phyloP scores from a whole-genome alignment of 768 basidiomycete genomes.

The Tephrocybe sp. region DNA sequence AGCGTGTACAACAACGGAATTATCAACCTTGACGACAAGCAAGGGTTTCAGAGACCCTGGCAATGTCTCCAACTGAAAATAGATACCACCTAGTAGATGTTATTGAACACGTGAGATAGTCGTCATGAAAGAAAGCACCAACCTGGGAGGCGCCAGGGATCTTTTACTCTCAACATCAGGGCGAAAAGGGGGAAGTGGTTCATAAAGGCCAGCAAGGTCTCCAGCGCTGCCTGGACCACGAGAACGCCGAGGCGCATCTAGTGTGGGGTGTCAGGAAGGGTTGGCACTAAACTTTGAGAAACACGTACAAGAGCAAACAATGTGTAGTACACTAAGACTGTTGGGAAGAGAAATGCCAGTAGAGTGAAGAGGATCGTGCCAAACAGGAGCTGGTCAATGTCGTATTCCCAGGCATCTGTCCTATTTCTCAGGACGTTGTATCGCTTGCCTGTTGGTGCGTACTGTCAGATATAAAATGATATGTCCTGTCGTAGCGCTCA shows the following conservation, averaged over 20 bases:
- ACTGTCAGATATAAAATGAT: not conserved
- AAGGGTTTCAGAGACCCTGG: slow-evolving; percentile 17
- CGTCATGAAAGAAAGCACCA: slow-evolving; percentile 2
- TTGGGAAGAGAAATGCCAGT: slow-evolving; percentile 78
- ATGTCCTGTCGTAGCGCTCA: slow-evolving; percentile 22
- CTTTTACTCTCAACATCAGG: slow-evolving; percentile 79
- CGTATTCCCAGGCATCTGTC: slow-evolving; percentile 89
- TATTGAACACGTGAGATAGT: not conserved
- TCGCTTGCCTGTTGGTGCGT: slow-evolving; percentile 65
- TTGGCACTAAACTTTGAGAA: slow-evolving; percentile 46
- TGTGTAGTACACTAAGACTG: slow-evolving; percentile 80
- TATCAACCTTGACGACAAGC: slow-evolving; percentile 34
- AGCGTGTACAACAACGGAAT: not conserved
- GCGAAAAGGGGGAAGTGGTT: slow-evolving; percentile 94
- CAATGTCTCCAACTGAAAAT: slow-evolving; percentile 27
- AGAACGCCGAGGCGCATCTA: slow-evolving; percentile 58
- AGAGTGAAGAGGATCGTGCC: slow-evolving; percentile 89
- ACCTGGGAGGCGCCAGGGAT: slow-evolving; percentile 83
- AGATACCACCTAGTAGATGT: slow-evolving; percentile 28
- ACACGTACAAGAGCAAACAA: slow-evolving; percentile 68
- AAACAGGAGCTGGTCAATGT: slow-evolving; percentile 91
- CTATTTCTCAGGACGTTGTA: slow-evolving; percentile 84
- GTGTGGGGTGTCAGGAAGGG: slow-evolving; percentile 4
- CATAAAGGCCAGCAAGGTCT: slow-evolving; percentile 71
- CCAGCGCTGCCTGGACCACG: slow-evolving; percentile 56